Conservation (phyloP, 768 basidiomycete genomes). For the Arthromyces matolae region DNA sequence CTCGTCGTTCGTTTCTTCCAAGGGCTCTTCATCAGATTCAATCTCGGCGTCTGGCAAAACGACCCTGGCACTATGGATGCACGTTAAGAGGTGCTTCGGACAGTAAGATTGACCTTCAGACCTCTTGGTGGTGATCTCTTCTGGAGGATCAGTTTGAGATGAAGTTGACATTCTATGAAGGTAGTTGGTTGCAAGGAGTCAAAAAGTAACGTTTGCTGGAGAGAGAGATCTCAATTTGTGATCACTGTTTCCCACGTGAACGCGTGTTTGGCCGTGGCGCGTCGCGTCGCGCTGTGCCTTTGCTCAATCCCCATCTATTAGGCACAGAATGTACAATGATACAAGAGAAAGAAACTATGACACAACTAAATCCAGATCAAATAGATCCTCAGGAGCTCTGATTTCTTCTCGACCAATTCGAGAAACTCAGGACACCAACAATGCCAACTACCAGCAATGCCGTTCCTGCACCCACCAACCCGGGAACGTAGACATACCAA, state of each 20-base stretch:
- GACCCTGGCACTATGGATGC: constrained; percentile 45
- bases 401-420: constrained; percentile 62
- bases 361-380: constrained; percentile 2
- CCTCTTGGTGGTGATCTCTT: constrained; percentile 8
- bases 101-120: no score
- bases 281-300: no score
- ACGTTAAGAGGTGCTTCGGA: no score
- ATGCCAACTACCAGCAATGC: constrained; percentile 76
- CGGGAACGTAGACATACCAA: constrained; percentile 80
- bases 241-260: neutral
- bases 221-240: no score
- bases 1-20: constrained; percentile 37
- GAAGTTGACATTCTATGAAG: constrained; percentile 5
- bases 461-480: constrained; percentile 80
- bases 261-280: no score
- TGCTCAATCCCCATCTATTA: constrained; percentile 1
- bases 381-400: constrained; percentile 46
- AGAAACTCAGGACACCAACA: constrained; percentile 75
- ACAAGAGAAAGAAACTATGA: constrained; percentile 10
- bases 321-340: constrained; percentile 4
- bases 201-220: no score
- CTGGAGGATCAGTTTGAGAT: neutral
- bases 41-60: constrained; percentile 41
- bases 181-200: no score
- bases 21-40: constrained; percentile 41